Evolutionary conservation across 306 rosid genomes (phyloP).

Genomic region (Vigna radiata): DNA sequence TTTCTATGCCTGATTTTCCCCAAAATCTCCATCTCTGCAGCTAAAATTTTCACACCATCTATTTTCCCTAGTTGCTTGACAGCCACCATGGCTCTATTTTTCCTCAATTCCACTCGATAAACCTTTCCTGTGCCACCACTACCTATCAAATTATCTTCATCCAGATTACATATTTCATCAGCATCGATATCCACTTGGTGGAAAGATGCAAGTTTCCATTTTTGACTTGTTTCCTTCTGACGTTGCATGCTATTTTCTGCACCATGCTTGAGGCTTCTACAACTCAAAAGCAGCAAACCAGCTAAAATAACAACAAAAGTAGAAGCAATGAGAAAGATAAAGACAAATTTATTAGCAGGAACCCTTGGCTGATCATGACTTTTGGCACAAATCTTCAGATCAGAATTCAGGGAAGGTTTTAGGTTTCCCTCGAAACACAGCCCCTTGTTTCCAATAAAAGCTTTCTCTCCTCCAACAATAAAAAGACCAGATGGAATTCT

Average conservation of each 20-base stretch:
- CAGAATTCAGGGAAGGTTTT: conserved; percentile 50
- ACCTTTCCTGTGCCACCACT: conserved; percentile 93
- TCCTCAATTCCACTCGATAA: conserved; percentile 74
- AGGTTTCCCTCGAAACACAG: conserved; percentile 70
- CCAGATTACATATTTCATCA: conserved; percentile 73
- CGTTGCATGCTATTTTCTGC: conserved; percentile 42
- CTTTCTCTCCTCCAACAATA: conserved; percentile 74
- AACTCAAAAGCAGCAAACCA: conserved; percentile 57
- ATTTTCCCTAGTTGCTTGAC: conserved; percentile 82
- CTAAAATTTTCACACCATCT: conserved; percentile 67
- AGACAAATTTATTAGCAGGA: conserved; percentile 52
- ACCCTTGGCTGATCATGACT: conserved; percentile 45
- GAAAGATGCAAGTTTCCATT: conserved; percentile 85
- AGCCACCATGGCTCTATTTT: conserved; percentile 66
- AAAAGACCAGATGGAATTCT: conserved; percentile 70
- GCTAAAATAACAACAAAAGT: conserved; percentile 56
- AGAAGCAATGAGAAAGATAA: conserved; percentile 60
- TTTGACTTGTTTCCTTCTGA: conserved; percentile 54
- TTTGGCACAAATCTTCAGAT: conserved; percentile 56
- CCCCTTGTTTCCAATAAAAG: conserved; percentile 71
- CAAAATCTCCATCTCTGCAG: conserved; percentile 89
- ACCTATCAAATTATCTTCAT: conserved; percentile 82
- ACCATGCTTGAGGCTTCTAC: conserved; percentile 56
- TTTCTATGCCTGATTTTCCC: conserved; percentile 87
- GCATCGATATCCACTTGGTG: conserved; percentile 75